phyloP scores from a whole-genome alignment of 1,284 basidiomycete species.

The Ceratorhiza oryzae-sativae region DNA sequence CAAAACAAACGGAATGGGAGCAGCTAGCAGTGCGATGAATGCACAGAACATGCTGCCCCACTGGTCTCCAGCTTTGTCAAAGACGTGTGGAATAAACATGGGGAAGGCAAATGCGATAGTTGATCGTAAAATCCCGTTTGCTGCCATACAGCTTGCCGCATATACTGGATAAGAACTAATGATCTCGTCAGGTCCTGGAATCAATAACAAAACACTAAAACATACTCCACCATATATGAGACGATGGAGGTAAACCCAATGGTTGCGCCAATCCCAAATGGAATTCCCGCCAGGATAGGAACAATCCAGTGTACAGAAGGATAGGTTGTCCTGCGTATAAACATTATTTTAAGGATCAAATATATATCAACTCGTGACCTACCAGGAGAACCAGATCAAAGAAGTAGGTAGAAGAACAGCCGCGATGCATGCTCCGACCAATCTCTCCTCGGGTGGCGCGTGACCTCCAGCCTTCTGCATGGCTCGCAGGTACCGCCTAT shows the following conservation, averaged over 20 bases:
- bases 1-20: slow-evolving; percentile 61
- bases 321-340: slow-evolving; percentile 59
- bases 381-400: slow-evolving; percentile 68
- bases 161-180: slow-evolving; percentile 60
- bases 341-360: slow-evolving; percentile 40
- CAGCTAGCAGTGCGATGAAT: slow-evolving; percentile 61
- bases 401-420: slow-evolving; percentile 64
- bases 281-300: slow-evolving; percentile 66
- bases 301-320: slow-evolving; percentile 67
- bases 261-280: slow-evolving; percentile 69
- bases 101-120: slow-evolving; percentile 70
- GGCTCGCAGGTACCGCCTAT: slow-evolving; percentile 62
- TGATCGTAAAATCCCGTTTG: slow-evolving; percentile 72
- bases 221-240: slow-evolving; percentile 67
- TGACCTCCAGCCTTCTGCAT: slow-evolving; percentile 60
- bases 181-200: neutral
- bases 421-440: slow-evolving; percentile 65
- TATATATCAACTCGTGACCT: slow-evolving; percentile 26
- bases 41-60: slow-evolving; percentile 74
- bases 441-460: slow-evolving; percentile 69
- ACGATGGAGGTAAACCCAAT: slow-evolving; percentile 65
- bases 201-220: neutral
- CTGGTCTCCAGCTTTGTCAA: slow-evolving; percentile 63
- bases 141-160: slow-evolving; percentile 71
- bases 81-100: slow-evolving; percentile 65